Evolutionary conservation across 176 grass and related monocot species (phyloP), one percentile per base, ranked within the genome.

Genomic region (Neostapfia colusana): DNA sequence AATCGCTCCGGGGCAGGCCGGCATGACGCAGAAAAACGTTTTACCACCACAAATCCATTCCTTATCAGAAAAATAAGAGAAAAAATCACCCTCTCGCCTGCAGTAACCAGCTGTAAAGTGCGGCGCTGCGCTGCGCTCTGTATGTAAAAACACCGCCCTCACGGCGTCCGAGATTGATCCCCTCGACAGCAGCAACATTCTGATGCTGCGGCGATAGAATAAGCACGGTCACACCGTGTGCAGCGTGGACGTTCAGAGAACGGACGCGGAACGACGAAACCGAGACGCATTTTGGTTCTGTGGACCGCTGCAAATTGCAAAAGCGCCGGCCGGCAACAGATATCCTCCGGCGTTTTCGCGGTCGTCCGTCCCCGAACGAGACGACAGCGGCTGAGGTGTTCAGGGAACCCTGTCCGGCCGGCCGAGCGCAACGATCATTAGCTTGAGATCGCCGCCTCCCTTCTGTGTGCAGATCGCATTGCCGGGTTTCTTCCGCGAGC

Each of bases 51-150:
- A 51, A 51, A 21, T 51, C 18, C 57, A 60, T 54, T 46, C 46
- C 24, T 58, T 23, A 37, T 44, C 39, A 5, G 21, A 56, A 79
- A 42, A 31, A 13, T 11, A 42, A 14, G 2, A 14, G 12, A 3
- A 14, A 45, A 18, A 49, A 51, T 6, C 21, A 4, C 0, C 14
- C 1, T 26, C 7, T 44, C 25, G 18, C n/a, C 20, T 39, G 28
- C 72, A 28, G 41, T 56, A 8, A 67, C 48, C 51, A 83, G 51
- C 72, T 83, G 81, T 76, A 75, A 76, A 83, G 40, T 15, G 9
- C 13, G 1, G 26, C 35, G 8, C 53, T 3, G 53, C 17, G 7
- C 20, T 56, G 7, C 7, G 8, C 38, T 39, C 38, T 39, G 38
- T 7, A 4, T 4, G 8, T 39, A 39, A 39, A 39, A 6, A 39